A percentile compares a stretch with the other conserved stretches of the same genome.
These are phyloP conservation scores for Acorus calamus DNA, from an alignment of 106 monocot species.

Conservation along the genomic window DNA sequence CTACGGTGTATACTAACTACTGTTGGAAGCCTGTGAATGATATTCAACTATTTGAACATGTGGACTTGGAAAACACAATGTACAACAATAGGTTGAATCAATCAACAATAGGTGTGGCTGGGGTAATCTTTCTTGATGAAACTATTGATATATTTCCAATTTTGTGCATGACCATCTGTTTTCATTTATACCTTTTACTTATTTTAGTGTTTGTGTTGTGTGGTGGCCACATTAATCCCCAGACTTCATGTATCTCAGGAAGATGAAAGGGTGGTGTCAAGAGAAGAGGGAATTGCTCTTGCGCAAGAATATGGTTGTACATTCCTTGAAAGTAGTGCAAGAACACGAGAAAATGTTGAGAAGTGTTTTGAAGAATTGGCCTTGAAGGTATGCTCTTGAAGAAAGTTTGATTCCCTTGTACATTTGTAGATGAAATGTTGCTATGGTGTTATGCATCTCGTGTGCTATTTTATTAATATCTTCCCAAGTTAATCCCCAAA, in stretches of 20 bases:
- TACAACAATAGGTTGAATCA: too few species aligned
- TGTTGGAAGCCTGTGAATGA: too few species aligned
- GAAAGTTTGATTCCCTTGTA: background rate
- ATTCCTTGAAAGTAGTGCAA: constrained; percentile 89
- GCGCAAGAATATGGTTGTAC: constrained; percentile 51
- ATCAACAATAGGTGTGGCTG: too few species aligned
- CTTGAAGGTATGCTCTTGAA: constrained; percentile 39
- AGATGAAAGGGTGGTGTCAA: constrained; percentile 40
- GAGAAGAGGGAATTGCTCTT: constrained; percentile 52
- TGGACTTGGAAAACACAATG: too few species aligned
- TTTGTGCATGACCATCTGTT: too few species aligned
- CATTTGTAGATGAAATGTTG: background rate
- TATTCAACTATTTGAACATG: too few species aligned
- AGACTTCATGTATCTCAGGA: constrained; percentile 24
- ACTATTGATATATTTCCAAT: too few species aligned
- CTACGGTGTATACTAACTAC: too few species aligned
- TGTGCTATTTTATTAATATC: background rate
- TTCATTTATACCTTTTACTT: too few species aligned
- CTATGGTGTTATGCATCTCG: background rate
- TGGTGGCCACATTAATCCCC: too few species aligned
- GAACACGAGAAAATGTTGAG: constrained; percentile 68
- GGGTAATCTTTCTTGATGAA: too few species aligned
- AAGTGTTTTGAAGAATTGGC: constrained; percentile 94
- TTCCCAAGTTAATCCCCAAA: background rate
- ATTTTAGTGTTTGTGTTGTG: too few species aligned